A percentile compares a stretch with the other conserved stretches of the same genome.
phyloP scores from a whole-genome alignment of 2,329 filamentous ascomycete genomes.

The Fusarium sp. region DNA sequence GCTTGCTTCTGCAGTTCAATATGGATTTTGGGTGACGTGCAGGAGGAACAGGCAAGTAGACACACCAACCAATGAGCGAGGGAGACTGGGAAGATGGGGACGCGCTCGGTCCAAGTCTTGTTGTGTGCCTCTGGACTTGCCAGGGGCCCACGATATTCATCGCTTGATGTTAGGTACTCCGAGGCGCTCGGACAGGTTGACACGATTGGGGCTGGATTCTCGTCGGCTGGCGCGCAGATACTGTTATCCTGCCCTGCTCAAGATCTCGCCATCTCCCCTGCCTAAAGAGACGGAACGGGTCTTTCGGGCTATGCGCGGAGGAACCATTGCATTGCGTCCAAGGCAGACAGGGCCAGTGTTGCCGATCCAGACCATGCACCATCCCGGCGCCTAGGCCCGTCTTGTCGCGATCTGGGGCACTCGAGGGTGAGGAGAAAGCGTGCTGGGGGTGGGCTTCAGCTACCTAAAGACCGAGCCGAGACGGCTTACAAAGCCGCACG shows the following conservation, averaged over 20 bases:
- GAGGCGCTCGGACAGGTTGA: conserved; percentile 1
- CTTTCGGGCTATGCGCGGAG: conserved; percentile 6
- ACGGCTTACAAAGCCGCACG: conserved; percentile 3
- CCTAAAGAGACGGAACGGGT: background rate
- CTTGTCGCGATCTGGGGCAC: conserved; percentile 1
- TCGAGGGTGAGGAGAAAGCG: background rate
- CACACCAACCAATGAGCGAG: conserved; percentile 36
- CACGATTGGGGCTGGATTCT: conserved; percentile 11
- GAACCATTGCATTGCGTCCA: conserved; percentile 7
- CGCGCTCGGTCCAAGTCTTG: conserved; percentile 39
- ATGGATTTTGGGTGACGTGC: conserved; percentile 39
- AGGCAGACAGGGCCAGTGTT: background rate
- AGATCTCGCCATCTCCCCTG: conserved; percentile 16
- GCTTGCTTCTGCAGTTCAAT: conserved; percentile 32
- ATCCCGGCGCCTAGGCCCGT: conserved; percentile 8
- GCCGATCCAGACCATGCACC: background rate
- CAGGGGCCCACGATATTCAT: conserved; percentile 29
- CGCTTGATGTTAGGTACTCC: conserved; percentile 1
- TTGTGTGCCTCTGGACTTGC: conserved; percentile 19
- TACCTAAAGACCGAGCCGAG: conserved; percentile 4
- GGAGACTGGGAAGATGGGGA: conserved; percentile 18
- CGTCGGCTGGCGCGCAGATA: conserved; percentile 6
- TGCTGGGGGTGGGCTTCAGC: conserved; percentile 8
- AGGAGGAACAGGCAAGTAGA: conserved; percentile 22
- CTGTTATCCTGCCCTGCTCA: background rate